Evolutionary conservation across 768 basidiomycete genomes (phyloP).

Genomic region (Suillus hirtellus): DNA sequence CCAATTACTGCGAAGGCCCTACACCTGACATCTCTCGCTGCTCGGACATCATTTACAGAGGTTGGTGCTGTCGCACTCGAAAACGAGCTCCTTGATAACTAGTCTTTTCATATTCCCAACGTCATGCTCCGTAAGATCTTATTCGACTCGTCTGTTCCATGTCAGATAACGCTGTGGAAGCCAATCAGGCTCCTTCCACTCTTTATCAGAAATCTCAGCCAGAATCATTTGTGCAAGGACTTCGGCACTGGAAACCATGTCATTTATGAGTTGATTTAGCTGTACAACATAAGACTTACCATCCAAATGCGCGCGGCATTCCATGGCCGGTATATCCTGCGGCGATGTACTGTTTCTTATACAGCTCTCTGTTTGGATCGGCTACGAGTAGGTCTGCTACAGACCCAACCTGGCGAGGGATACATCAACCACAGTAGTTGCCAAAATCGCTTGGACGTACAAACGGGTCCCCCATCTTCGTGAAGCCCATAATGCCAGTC

Average conservation of each 20-base stretch:
- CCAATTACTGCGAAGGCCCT: too few relatives aligned
- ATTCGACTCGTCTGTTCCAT: conserved; percentile 19
- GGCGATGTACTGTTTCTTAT: conserved; percentile 62
- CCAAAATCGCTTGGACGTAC: conserved; percentile 41
- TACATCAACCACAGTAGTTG: background rate
- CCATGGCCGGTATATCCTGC: conserved; percentile 75
- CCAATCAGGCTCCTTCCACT: conserved; percentile 61
- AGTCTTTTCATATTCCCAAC: background rate
- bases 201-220: conserved; percentile 43
- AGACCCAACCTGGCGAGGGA: conserved; percentile 8
- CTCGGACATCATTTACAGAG: too few relatives aligned
- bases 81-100: background rate
- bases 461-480: conserved; percentile 61
- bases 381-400: background rate
- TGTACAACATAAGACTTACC: conserved; percentile 32
- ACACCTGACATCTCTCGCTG: too few relatives aligned
- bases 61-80: too few relatives aligned
- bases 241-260: conserved; percentile 50
- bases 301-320: conserved; percentile 70
- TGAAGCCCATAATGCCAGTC: conserved; percentile 86
- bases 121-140: background rate
- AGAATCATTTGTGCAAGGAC: conserved; percentile 58
- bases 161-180: conserved; percentile 58
- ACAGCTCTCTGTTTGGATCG: conserved; percentile 10
- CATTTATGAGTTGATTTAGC: background rate